These are phyloP conservation scores for Balamuthia mandrillaris DNA, from an alignment of 208 protist species.

Conservation along the genomic window DNA sequence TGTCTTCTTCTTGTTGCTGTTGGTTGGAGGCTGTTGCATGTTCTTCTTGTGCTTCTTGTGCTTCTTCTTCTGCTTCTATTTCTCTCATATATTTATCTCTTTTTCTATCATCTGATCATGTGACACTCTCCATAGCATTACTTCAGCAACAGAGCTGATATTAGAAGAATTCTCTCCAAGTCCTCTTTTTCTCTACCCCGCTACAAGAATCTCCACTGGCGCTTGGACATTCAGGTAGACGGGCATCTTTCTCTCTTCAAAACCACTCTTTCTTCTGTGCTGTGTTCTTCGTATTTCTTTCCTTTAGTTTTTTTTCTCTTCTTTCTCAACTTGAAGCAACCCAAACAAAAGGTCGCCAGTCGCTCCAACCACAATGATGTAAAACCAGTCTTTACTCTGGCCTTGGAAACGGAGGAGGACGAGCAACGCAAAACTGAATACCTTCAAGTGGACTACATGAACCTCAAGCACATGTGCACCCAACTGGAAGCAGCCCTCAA, in stretches of 20 bases:
- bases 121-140: too few species aligned
- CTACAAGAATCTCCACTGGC: slow-evolving; percentile 31
- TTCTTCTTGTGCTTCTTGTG: too few species aligned
- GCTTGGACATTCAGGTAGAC: slow-evolving; percentile 34
- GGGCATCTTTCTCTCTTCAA: too few species aligned
- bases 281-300: too few species aligned
- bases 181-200: slow-evolving; percentile 18
- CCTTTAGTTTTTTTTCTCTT: too few species aligned
- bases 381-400: slow-evolving; percentile 19
- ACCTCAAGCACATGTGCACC: slow-evolving; percentile 38
- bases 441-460: slow-evolving; percentile 26
- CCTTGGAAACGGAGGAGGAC: neutral
- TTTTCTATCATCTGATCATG: too few species aligned
- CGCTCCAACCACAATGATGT: slow-evolving; percentile 16
- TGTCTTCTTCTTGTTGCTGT: too few species aligned
- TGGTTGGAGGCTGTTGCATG: too few species aligned
- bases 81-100: neutral
- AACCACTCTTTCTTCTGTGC: too few species aligned
- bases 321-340: too few species aligned
- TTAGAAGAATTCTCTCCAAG: slow-evolving; percentile 23
- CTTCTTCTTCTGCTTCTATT: too few species aligned
- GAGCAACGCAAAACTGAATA: slow-evolving; percentile 4
- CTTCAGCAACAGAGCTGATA: neutral
- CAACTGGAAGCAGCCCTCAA: slow-evolving; percentile 22
- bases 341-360: too few species aligned